phyloP scores from a whole-genome alignment of 1,284 basidiomycete genomes.

The Fomitopsis betulina region DNA sequence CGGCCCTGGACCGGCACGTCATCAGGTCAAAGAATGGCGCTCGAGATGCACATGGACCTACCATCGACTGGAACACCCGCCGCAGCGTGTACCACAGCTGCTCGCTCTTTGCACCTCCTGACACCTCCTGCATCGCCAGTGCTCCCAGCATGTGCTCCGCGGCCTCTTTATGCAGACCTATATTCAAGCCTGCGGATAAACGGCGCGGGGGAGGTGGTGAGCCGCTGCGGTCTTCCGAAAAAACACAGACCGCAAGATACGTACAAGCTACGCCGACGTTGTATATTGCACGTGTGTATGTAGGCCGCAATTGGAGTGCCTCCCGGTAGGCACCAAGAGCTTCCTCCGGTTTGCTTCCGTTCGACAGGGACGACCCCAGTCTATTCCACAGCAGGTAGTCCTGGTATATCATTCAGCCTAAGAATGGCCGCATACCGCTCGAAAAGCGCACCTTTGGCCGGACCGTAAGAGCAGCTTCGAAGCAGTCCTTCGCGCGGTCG shows the following conservation, averaged over 20 bases:
- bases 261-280: conserved; percentile 95
- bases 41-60: conserved; percentile 30
- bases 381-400: conserved; percentile 98
- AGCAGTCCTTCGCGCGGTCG: conserved; percentile 86
- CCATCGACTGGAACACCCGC: conserved; percentile 80
- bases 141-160: conserved; percentile 96
- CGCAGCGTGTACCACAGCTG: conserved; percentile 93
- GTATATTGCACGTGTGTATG: conserved; percentile 96
- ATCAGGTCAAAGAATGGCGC: not conserved
- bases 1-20: conserved; percentile 41
- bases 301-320: conserved; percentile 90
- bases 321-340: conserved; percentile 93
- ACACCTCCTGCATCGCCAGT: conserved; percentile 73
- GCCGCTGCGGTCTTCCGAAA: conserved; percentile 1
- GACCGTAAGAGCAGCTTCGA: conserved; percentile 77
- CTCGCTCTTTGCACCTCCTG: conserved; percentile 67
- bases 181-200: conserved; percentile 72
- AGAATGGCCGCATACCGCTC: not conserved
- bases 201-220: not conserved
- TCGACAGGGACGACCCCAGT: conserved; percentile 92
- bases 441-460: conserved; percentile 55
- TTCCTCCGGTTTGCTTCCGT: conserved; percentile 93
- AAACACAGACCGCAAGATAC: conserved; percentile 21
- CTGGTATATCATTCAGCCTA: conserved; percentile 29
- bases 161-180: conserved; percentile 93